Conservation (phyloP, 2,329 filamentous ascomycete species). For the Fusarium newnesense region DNA sequence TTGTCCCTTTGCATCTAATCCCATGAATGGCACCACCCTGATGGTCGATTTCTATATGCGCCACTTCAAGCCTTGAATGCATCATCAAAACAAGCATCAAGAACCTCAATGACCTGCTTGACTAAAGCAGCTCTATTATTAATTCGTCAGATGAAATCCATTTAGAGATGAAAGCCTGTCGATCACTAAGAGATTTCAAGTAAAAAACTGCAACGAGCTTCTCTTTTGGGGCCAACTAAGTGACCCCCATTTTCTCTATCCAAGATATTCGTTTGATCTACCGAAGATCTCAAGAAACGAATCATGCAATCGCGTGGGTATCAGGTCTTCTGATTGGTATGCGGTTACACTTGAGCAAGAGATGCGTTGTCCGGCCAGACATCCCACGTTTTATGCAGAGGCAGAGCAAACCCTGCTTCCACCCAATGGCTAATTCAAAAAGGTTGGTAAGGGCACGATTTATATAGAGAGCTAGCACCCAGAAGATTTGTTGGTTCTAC, state of each 20-base stretch:
- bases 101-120: neutral
- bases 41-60: constrained; percentile 4
- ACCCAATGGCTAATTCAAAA: neutral
- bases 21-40: constrained; percentile 15
- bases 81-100: neutral
- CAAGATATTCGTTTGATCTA: neutral
- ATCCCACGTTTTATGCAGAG: constrained; percentile 14
- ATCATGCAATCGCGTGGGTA: neutral
- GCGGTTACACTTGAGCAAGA: neutral
- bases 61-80: neutral
- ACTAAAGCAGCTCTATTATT: neutral
- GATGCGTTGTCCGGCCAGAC: neutral
- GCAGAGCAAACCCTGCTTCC: constrained; percentile 4
- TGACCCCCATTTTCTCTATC: neutral
- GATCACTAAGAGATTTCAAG: neutral
- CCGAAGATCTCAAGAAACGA: neutral
- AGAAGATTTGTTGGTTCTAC: neutral
- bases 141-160: fast-evolving
- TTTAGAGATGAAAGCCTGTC: neutral
- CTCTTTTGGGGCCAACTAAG: neutral
- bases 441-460: neutral
- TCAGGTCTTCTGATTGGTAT: constrained; percentile 7
- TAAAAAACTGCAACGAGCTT: neutral
- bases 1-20: neutral
- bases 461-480: constrained; percentile 1